A percentile compares a stretch with the other conserved stretches of the same genome.
Evolutionary conservation across 2,329 filamentous ascomycete species (phyloP).

Genomic region (Fusarium brachygibbosum): DNA sequence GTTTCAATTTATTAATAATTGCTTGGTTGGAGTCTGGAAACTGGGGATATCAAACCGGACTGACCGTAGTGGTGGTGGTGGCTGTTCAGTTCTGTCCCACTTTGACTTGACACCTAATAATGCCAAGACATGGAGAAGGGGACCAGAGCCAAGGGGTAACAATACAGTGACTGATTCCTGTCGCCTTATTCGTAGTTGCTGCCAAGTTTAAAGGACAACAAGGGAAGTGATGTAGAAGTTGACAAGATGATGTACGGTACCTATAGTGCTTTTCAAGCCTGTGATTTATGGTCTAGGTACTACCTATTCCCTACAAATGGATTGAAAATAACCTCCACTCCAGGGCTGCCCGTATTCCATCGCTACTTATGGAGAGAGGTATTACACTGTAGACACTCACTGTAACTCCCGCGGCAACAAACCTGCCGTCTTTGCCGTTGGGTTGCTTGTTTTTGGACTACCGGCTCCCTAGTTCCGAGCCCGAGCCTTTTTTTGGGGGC

Average conservation of each 20-base stretch:
- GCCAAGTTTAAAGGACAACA: conserved; percentile 22
- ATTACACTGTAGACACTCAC: background rate
- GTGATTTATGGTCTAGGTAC: too few relatives aligned
- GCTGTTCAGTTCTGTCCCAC: background rate
- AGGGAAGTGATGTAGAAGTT: conserved; percentile 4
- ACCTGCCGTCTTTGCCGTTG: conserved; percentile 47
- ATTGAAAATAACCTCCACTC: too few relatives aligned
- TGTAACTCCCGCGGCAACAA: conserved; percentile 7
- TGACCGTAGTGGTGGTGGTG: background rate
- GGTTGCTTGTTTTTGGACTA: conserved; percentile 38
- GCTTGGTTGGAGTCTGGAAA: background rate
- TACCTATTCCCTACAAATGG: too few relatives aligned
- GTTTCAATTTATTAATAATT: background rate
- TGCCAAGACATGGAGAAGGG: conserved; percentile 36
- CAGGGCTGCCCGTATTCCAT: too few relatives aligned
- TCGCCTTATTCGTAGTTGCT: conserved; percentile 35
- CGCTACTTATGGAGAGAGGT: too few relatives aligned
- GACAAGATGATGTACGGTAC: background rate
- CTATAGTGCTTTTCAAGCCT: background rate
- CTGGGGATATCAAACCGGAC: background rate
- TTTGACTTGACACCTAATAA: conserved; percentile 9
- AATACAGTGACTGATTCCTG: conserved; percentile 41
- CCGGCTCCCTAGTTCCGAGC: conserved; percentile 48
- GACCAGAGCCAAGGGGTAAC: conserved; percentile 31
- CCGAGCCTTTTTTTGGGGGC: conserved; percentile 22